Evolutionary conservation across 140 eudicot species (phyloP).

Genomic region (Bidens hawaiensis): DNA sequence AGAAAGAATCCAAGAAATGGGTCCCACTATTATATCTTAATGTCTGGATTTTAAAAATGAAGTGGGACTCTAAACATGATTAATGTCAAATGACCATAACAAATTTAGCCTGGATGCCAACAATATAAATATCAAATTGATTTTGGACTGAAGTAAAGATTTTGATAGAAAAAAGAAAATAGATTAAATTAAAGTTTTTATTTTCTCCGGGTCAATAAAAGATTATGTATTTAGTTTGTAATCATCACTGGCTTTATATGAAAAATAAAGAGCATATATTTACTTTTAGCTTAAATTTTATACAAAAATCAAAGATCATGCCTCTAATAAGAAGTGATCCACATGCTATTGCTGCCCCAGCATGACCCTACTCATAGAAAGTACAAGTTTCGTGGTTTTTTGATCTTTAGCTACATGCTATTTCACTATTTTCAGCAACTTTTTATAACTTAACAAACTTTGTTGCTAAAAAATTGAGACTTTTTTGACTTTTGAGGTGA

Average conservation of each 20-base stretch:
- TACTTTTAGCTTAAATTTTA: background rate
- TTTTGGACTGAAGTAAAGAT: background rate
- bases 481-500: background rate
- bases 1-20: conserved; percentile 3
- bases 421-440: background rate
- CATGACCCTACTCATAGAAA: conserved; percentile 63
- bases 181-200: background rate
- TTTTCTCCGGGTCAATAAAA: background rate
- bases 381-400: conserved; percentile 6
- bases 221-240: background rate
- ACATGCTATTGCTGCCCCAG: too few relatives aligned
- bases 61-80: background rate
- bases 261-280: background rate
- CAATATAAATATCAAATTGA: background rate
- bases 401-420: conserved; percentile 11
- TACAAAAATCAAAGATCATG: conserved; percentile 13
- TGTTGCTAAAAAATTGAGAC: background rate
- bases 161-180: background rate
- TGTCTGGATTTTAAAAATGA: background rate
- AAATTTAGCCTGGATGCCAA: background rate
- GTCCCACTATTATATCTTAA: conserved; percentile 10
- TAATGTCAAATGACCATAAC: background rate
- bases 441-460: background rate
- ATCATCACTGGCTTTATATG: background rate
- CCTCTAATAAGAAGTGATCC: conserved; percentile 93